These are phyloP conservation scores for Xylaria sp. DNA, from an alignment of 2,329 filamentous ascomycete genomes.

Conservation along the genomic window DNA sequence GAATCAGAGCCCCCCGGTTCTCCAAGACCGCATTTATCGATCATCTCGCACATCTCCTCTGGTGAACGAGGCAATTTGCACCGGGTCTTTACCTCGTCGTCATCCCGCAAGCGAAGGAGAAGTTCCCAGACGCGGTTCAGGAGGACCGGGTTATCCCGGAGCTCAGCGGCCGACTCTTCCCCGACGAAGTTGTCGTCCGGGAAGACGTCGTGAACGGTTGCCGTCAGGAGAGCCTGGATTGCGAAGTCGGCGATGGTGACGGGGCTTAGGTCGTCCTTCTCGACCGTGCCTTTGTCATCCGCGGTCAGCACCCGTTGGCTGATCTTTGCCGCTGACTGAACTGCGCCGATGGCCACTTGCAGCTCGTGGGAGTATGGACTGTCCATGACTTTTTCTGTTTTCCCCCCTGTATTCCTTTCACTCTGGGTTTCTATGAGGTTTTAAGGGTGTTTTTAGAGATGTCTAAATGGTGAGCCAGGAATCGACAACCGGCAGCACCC, in stretches of 20 bases:
- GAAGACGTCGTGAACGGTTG: conserved; percentile 62
- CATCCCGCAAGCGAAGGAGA: conserved; percentile 50
- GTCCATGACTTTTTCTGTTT: conserved; percentile 42
- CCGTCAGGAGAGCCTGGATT: conserved; percentile 65
- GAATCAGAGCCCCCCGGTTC: conserved; percentile 48
- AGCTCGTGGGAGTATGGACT: conserved; percentile 48
- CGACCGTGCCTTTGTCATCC: conserved; percentile 61
- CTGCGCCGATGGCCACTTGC: conserved; percentile 45
- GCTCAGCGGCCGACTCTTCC: conserved; percentile 63
- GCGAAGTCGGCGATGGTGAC: conserved; percentile 71
- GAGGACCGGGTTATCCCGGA: conserved; percentile 57
- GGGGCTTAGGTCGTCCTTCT: conserved; percentile 66
- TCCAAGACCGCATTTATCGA: conserved; percentile 62
- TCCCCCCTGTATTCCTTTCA: not conserved
- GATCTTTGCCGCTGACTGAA: conserved; percentile 57
- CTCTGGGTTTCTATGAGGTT: not conserved
- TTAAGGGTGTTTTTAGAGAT: not conserved
- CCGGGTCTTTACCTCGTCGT: conserved; percentile 43
- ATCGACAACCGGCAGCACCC: conserved; percentile 5
- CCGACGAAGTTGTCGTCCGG: conserved; percentile 65
- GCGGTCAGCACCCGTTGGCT: conserved; percentile 61
- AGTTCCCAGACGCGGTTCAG: conserved; percentile 61
- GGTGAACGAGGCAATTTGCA: conserved; percentile 53
- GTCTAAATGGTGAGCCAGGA: not conserved
- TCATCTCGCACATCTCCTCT: conserved; percentile 62